Base-by-base conservation (phyloP, 2,329 filamentous ascomycete species). In the Trichoderma sp. region DNA sequence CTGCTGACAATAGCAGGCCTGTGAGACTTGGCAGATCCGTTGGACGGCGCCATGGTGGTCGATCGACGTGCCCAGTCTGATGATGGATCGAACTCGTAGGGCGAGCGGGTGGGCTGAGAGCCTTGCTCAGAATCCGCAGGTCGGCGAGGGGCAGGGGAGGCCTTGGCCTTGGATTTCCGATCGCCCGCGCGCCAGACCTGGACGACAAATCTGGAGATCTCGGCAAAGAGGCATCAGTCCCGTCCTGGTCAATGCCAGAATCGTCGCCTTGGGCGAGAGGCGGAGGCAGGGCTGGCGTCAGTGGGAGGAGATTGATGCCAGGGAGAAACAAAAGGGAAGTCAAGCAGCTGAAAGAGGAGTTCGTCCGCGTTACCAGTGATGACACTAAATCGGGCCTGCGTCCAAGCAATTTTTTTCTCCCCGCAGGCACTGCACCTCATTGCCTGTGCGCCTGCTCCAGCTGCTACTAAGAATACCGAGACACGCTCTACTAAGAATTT, bases 1-100 rank as follows among this genome's bases (percentile, higher is more conserved):
- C 71, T 73, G 37, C 37, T n/a, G 29, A 34, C 37, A 34, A 32
- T 52, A 25, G 37, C 52, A 45, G 63, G 63, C 71, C 75, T 75
- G 71, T 78, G 78, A 71, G 73, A 67, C 72, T 75, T 78, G 69
- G 71, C 72, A 53, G 75, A 73, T 71, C 75, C 76, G 72, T 75
- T 78, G 61, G 71, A 65, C 50, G 78, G 78, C 64, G 77, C 76
- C 78, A 80, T 80, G 69, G 32, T 70, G 70, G 67, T 54, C 61
- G 56, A 42, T 48, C 42, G 42, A 19, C 10, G n/a, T 10, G 19
- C n/a, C 19, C 42, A 13, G 19, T 52, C 63, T 61, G 69, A 61
- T 60, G 57, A 57, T 54, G 45, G 59, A 52, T 67, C 64, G 64
- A 29, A 32, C 52, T 29, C 15, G 52, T 42, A 52, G 17, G 64